phyloP scores from a whole-genome alignment of 495 filamentous ascomycete genomes.

The Aspergillus nanangensis region DNA sequence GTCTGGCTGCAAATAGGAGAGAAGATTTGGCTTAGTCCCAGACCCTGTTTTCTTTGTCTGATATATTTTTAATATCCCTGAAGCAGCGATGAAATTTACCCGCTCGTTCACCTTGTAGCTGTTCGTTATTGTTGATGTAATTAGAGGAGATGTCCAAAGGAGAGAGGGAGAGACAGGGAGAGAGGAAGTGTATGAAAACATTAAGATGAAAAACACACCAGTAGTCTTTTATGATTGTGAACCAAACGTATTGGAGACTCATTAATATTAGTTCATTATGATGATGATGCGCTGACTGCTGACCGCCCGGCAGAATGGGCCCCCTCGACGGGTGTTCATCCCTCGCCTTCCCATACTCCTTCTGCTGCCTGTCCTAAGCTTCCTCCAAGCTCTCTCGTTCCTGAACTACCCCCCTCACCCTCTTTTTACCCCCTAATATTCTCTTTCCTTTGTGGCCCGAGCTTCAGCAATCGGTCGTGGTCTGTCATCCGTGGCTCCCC shows the following conservation, averaged over 20 bases:
- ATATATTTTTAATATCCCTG: constrained; percentile 49
- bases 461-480: too few species aligned
- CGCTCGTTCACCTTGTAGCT: constrained; percentile 25
- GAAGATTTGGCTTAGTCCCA: constrained; percentile 39
- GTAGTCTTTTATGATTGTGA: too few species aligned
- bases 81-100: constrained; percentile 40
- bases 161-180: too few species aligned
- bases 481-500: neutral
- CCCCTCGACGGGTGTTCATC: too few species aligned
- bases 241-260: too few species aligned
- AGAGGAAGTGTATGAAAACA: too few species aligned
- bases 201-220: too few species aligned
- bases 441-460: neutral
- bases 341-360: too few species aligned
- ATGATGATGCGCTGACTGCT: neutral
- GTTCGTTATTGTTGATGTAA: neutral
- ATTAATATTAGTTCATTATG: too few species aligned
- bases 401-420: neutral
- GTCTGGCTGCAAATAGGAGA: constrained; percentile 41
- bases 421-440: neutral
- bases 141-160: too few species aligned
- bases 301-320: constrained; percentile 10
- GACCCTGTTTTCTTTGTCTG: constrained; percentile 39
- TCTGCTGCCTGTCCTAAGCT: too few species aligned
- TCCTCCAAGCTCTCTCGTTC: too few species aligned